Percentiles rank a stretch among this genome's conserved stretches.
These are phyloP conservation scores for Clitoria ternatea DNA, from an alignment of 306 rosid species.

Conservation along the genomic window DNA sequence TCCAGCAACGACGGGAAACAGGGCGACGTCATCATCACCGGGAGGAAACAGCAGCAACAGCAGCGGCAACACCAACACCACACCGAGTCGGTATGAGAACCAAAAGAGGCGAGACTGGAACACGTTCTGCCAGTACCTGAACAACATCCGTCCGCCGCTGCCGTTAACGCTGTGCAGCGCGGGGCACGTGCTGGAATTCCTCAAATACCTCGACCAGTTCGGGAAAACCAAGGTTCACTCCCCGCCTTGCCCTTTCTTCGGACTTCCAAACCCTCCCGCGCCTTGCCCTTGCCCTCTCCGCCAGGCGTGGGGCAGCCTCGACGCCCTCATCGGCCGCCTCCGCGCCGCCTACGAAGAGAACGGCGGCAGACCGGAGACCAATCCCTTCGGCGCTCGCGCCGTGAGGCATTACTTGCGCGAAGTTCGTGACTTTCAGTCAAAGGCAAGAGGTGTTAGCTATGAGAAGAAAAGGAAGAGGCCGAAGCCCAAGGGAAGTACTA, in stretches of 20 bases:
- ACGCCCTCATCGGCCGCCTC: slow-evolving; percentile 91
- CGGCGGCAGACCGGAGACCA: slow-evolving; percentile 66
- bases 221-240: slow-evolving; percentile 91
- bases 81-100: slow-evolving; percentile 95
- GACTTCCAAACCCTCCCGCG: slow-evolving; percentile 82
- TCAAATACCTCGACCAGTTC: slow-evolving; percentile 84
- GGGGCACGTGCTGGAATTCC: slow-evolving; percentile 84
- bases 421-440: slow-evolving; percentile 90
- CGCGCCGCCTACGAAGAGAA: slow-evolving; percentile 93
- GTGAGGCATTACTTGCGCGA: slow-evolving; percentile 83
- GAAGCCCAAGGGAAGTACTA: slow-evolving; percentile 55
- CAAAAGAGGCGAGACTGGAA: slow-evolving; percentile 97
- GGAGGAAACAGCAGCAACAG: not conserved
- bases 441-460: slow-evolving; percentile 85
- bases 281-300: slow-evolving; percentile 95
- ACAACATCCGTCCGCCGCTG: slow-evolving; percentile 85
- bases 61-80: not conserved
- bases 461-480: slow-evolving; percentile 94
- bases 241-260: slow-evolving; percentile 86
- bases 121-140: slow-evolving; percentile 85
- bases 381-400: slow-evolving; percentile 83
- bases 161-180: slow-evolving; percentile 64
- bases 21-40: slow-evolving; percentile 10
- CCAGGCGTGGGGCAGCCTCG: slow-evolving; percentile 96
- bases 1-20: not conserved